Percentiles rank a stretch among this genome's conserved stretches.
Conservation (phyloP, 2,329 filamentous ascomycete genomes). For the Hymenoscyphus infarciens region DNA sequence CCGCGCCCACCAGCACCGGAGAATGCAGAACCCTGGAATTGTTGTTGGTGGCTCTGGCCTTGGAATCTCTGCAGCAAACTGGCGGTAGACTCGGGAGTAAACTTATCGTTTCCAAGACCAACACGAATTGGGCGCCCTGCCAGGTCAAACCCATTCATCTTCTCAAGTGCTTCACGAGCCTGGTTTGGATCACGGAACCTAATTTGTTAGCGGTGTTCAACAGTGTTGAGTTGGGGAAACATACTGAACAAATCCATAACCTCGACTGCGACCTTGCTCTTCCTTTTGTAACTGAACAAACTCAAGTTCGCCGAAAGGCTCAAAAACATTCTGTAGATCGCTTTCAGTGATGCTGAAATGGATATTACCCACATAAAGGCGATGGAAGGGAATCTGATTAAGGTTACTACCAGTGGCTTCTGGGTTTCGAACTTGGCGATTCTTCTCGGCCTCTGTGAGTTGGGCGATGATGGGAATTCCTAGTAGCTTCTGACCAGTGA, state of each 20-base stretch:
- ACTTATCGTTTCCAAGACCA: constrained; percentile 99
- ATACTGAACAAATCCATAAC: constrained; percentile 98
- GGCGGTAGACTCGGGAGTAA: constrained; percentile 93
- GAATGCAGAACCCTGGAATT: constrained; percentile 86
- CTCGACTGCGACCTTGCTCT: constrained; percentile 82
- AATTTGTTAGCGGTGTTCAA: constrained; percentile 36
- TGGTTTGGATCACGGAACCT: constrained; percentile 88
- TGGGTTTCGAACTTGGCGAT: constrained; percentile 85
- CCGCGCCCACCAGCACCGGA: constrained; percentile 87
- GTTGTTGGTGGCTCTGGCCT: constrained; percentile 65
- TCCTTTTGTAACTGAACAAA: constrained; percentile 98
- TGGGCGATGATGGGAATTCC: constrained; percentile 98
- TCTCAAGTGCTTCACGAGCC: constrained; percentile 91
- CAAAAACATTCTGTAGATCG: constrained; percentile 93
- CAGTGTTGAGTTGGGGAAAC: constrained; percentile 38
- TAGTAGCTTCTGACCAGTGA: constrained; percentile 97
- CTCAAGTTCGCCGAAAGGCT: constrained; percentile 95
- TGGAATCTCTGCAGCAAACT: constrained; percentile 90
- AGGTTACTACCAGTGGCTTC: constrained; percentile 65
- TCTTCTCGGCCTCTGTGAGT: constrained; percentile 98
- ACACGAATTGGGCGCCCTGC: constrained; percentile 96
- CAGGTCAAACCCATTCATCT: constrained; percentile 99
- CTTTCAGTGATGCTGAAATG: constrained; percentile 98
- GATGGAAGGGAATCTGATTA: constrained; percentile 90
- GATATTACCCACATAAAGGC: constrained; percentile 98